phyloP scores from a whole-genome alignment of 2,329 filamentous ascomycete species.

The Aureobasidium melanogenum region DNA sequence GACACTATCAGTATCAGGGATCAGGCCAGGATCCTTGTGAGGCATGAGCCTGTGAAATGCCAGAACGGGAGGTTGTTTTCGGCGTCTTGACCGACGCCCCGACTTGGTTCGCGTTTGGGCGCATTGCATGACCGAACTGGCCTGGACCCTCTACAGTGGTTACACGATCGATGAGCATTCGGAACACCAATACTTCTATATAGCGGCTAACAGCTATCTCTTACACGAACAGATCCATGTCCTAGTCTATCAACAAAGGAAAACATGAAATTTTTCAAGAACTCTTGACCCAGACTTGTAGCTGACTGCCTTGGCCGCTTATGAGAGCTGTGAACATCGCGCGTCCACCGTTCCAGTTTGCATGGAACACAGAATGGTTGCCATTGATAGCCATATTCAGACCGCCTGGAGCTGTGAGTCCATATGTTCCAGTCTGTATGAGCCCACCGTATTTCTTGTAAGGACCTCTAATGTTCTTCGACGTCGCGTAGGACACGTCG shows the following conservation, averaged over 20 bases:
- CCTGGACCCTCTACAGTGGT: background rate
- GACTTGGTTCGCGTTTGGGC: background rate
- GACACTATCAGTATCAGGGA: background rate
- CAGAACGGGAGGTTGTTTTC: background rate
- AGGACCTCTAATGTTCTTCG: constrained; percentile 13
- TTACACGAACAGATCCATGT: background rate
- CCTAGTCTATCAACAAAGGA: background rate
- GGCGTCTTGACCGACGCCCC: background rate
- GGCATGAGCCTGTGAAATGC: background rate
- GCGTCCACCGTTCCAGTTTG: constrained; percentile 16
- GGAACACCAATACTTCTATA: background rate
- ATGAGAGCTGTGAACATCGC: constrained; percentile 16
- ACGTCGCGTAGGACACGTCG: constrained; percentile 16
- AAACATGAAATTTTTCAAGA: background rate
- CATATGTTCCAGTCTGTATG: constrained; percentile 19
- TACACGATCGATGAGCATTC: background rate
- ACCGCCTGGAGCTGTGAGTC: constrained; percentile 22
- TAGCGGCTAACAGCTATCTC: too few species aligned
- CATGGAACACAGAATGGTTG: constrained; percentile 25
- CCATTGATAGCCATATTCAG: constrained; percentile 25
- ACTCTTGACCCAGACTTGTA: background rate
- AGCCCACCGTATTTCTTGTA: constrained; percentile 21
- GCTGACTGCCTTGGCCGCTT: background rate
- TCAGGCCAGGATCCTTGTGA: background rate
- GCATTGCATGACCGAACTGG: background rate